Evolutionary conservation across 257 asterid genomes (phyloP), one percentile per base, ranked within the genome.

Genomic region (Ballota nigra): DNA sequence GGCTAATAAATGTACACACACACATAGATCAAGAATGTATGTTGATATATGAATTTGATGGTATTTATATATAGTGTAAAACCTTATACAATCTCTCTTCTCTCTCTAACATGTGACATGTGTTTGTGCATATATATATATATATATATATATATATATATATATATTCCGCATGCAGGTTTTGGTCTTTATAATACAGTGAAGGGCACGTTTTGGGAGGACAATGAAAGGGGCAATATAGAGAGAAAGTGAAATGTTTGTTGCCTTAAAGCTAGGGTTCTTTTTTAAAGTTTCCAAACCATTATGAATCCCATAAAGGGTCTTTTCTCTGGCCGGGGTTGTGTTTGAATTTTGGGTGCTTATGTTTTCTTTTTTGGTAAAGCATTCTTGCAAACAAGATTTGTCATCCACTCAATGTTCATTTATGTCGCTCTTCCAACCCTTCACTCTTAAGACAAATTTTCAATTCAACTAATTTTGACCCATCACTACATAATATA

Each of bases 91-190:
- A n/a, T 5, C 8, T 60, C 41, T 58, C 65, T 58, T 57, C 36
- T 12, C 40, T 56, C n/a, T 53, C 26, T 34, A 10, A 15, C 43
- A 45, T 16, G 36, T 7, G 60, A 18, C 36, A 4, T 15, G 51
- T 38, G 40, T 38, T 11, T 59, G 69, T 40, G 47, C n/a, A n/a
- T n/a, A n/a, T n/a, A n/a, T n/a, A n/a, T n/a, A n/a, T n/a, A n/a
- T n/a, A n/a, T n/a, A n/a, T n/a, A n/a, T n/a, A n/a, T n/a, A n/a
- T n/a, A n/a, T n/a, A n/a, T n/a, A n/a, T n/a, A n/a, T n/a, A n/a
- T 22, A 20, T 13, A 57, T 47, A 29, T 13, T 66, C 61, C 86
- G 86, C 83, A 79, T 82, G 86, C 86, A 75, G 73, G 74, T 58
- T 36, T 40, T 75, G 41, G 11, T 61, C 79, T 73, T 69, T 80